Conservation (phyloP, 192 early-diverging fungal species). For the Linnemannia elongata region DNA sequence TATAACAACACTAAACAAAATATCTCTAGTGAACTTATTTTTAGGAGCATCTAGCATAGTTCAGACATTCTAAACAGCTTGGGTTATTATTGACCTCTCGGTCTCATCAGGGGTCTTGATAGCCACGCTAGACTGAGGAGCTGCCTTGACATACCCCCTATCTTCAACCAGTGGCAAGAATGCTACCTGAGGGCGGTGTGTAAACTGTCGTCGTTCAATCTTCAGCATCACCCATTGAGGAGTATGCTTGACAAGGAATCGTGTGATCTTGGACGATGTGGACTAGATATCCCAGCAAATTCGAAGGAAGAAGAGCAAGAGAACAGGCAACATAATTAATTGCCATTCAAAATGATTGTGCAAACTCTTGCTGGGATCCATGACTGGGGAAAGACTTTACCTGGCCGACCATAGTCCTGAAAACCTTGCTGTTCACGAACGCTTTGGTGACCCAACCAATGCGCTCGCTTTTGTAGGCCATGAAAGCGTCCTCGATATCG, state of each 20-base stretch:
- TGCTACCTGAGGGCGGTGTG: neutral
- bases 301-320: too few species aligned
- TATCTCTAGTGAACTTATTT: neutral
- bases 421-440: neutral
- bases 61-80: too few species aligned
- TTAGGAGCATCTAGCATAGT: too few species aligned
- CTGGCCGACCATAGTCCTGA: neutral
- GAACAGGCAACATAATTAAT: neutral
- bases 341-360: neutral
- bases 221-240: neutral
- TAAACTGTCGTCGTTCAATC: neutral
- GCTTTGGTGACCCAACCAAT: neutral
- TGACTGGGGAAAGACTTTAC: neutral
- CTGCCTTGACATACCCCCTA: neutral
- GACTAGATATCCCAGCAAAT: neutral
- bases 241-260: neutral
- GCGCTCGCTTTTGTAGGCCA: conserved; percentile 23
- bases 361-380: too few species aligned
- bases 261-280: neutral
- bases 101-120: too few species aligned
- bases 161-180: neutral
- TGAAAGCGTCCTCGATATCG: conserved; percentile 10
- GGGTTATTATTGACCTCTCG: too few species aligned
- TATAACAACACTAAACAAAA: too few species aligned
- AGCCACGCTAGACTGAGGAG: neutral